Evolutionary conservation across 495 filamentous ascomycete genomes (phyloP).

Genomic region (Aspergillus baeticus): DNA sequence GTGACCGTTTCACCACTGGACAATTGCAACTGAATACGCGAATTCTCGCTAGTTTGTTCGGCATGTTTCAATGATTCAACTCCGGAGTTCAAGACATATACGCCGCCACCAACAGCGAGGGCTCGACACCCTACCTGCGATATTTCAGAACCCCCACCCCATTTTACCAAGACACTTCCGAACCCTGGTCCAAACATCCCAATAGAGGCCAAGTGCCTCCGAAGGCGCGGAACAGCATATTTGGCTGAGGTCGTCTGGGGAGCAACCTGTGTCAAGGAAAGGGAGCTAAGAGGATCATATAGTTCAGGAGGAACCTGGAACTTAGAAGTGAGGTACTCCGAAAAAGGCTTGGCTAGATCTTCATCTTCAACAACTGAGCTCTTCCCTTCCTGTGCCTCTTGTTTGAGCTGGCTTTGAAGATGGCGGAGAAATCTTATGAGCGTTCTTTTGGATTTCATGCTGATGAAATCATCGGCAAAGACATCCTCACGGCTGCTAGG

Average conservation of each 20-base stretch:
- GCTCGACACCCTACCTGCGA: slow-evolving; percentile 91
- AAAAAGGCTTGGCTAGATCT: slow-evolving; percentile 49
- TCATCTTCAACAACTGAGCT: slow-evolving; percentile 20
- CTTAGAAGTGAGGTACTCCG: slow-evolving; percentile 61
- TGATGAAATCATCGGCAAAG: slow-evolving; percentile 69
- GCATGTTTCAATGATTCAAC: slow-evolving; percentile 41
- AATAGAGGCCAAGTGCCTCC: slow-evolving; percentile 81
- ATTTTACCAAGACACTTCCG: slow-evolving; percentile 82
- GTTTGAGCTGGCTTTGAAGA: slow-evolving; percentile 33
- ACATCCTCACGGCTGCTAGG: slow-evolving; percentile 87
- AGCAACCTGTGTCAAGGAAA: slow-evolving; percentile 69
- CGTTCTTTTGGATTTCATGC: slow-evolving; percentile 71
- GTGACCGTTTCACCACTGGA: slow-evolving; percentile 59
- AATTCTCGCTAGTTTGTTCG: slow-evolving; percentile 19
- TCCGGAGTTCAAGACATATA: slow-evolving; percentile 80
- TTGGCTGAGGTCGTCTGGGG: slow-evolving; percentile 58
- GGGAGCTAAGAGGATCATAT: slow-evolving; percentile 70
- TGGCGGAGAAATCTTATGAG: slow-evolving; percentile 87
- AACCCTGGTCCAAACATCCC: slow-evolving; percentile 85
- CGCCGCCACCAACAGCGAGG: slow-evolving; percentile 84
- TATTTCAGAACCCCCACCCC: slow-evolving; percentile 90
- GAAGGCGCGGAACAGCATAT: slow-evolving; percentile 65
- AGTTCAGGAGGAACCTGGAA: slow-evolving; percentile 73
- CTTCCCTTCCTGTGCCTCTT: slow-evolving; percentile 29
- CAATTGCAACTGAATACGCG: slow-evolving; percentile 49